These are phyloP conservation scores for Termitomyces bulborhizus DNA, from an alignment of 768 basidiomycete genomes.

Conservation along the genomic window DNA sequence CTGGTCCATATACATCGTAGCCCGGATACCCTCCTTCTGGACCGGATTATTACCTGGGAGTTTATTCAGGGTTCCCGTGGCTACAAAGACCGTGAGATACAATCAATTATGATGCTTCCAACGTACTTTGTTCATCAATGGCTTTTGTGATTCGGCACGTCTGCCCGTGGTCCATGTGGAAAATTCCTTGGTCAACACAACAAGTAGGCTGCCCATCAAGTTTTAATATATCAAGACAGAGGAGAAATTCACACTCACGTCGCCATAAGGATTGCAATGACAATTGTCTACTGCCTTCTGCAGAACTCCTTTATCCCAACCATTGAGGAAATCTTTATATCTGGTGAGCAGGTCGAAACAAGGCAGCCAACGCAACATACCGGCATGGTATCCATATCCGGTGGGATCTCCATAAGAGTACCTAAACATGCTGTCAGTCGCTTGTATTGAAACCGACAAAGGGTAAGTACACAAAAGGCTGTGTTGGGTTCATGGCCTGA, in stretches of 20 bases:
- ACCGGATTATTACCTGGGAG: conserved; percentile 55
- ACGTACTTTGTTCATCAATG: conserved; percentile 41
- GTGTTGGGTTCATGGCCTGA: conserved; percentile 39
- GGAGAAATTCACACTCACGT: conserved; percentile 21
- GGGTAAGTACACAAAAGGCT: conserved; percentile 45
- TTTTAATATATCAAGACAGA: background rate
- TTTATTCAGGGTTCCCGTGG: conserved; percentile 36
- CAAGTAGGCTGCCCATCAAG: conserved; percentile 27
- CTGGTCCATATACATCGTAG: conserved; percentile 26
- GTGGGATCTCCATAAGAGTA: conserved; percentile 54
- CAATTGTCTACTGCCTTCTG: conserved; percentile 50
- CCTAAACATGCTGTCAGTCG: conserved; percentile 16
- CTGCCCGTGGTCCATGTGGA: conserved; percentile 32
- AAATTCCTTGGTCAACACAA: conserved; percentile 39
- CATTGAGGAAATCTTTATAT: conserved; percentile 44
- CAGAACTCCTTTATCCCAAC: conserved; percentile 54
- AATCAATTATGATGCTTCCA: background rate
- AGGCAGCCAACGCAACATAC: conserved; percentile 20
- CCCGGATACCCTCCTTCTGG: conserved; percentile 27
- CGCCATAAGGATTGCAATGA: conserved; percentile 38
- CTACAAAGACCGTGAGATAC: conserved; percentile 20
- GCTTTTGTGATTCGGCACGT: conserved; percentile 39
- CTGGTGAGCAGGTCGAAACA: background rate
- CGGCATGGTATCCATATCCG: conserved; percentile 56
- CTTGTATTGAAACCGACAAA: background rate